Evolutionary conservation across 2,329 filamentous ascomycete species (phyloP), one percentile per base, ranked within the genome.

Genomic region (Pseudocercospora fijiensis): DNA sequence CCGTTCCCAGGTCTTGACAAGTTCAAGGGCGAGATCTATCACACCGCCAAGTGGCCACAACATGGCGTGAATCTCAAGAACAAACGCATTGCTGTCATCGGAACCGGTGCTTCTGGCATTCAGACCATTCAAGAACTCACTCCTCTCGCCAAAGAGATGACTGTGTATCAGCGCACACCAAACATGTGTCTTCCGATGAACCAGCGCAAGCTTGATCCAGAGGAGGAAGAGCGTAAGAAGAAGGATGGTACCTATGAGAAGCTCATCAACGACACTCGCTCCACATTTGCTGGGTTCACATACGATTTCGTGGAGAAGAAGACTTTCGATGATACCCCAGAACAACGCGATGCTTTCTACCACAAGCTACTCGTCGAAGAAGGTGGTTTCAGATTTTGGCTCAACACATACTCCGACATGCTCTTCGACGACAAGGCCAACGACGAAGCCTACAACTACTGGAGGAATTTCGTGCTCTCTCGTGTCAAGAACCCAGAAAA

Each of bases 171-270:
- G 49, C 69, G 72, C 4, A 89, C 86, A 0, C 87, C 88, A 0
- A 90, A 89, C 65, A 77, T 88, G 10, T 85, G 84, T 0, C 69
- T 89, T 1, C 86, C 86, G 0, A 88, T 90, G 85, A 79, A 82
- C 3, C 81, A 83, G 60, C 76, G 78, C 4, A 65, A 61, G 47
- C 66, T 71, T 8, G 49, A 77, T 0, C 76, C 86, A 26, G 81
- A 80, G 0, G 75, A 73, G 4, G 78, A 82, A 61, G 82, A 86
- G 64, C 82, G 87, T 68, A 76, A 84, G 52, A 73, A 73, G 8
- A 72, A 76, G 26, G 79, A 80, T 18, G 68, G 69, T 64, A 70
- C 66, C 6, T 84, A 77, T 30, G 70, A 72, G 60, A 69, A 71
- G 59, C 59, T 66, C 53, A 66, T 73, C 58, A 67, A 70, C 24